phyloP scores from a whole-genome alignment of 768 basidiomycete genomes.

The Termitomyces sp. region DNA sequence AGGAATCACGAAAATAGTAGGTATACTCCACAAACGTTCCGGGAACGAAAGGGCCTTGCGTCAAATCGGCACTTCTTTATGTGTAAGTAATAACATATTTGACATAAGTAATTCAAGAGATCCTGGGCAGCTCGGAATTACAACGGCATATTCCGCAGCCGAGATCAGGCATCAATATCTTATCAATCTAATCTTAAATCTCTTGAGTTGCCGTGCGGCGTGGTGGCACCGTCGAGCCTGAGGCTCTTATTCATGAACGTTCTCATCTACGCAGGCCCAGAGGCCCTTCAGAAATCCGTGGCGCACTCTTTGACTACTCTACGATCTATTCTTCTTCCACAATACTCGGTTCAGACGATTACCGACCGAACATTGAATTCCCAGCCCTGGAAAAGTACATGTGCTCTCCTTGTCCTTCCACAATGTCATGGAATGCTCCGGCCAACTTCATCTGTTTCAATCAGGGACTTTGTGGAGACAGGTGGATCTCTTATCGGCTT shows the following conservation, averaged over 20 bases:
- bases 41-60: too few species aligned
- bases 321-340: constrained; percentile 56
- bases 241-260: constrained; percentile 56
- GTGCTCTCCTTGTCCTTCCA: constrained; percentile 80
- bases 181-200: not conserved
- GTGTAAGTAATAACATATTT: not conserved
- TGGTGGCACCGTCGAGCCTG: too few species aligned
- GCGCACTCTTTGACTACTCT: constrained; percentile 44
- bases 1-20: too few species aligned
- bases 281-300: constrained; percentile 46
- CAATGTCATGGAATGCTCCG: constrained; percentile 45
- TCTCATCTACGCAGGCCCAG: constrained; percentile 67
- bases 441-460: constrained; percentile 36
- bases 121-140: too few species aligned
- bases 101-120: too few species aligned
- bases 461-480: constrained; percentile 56
- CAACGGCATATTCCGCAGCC: not conserved
- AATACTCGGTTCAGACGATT: constrained; percentile 77
- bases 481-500: constrained; percentile 76
- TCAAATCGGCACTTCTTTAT: not conserved
- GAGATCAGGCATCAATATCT: not conserved
- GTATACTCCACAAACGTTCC: not conserved
- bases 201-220: too few species aligned
- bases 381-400: constrained; percentile 75
- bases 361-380: constrained; percentile 50